Percentiles rank a stretch among this genome's conserved stretches.
phyloP scores from a whole-genome alignment of 208 protist genomes.

The Leishmania tropica region DNA sequence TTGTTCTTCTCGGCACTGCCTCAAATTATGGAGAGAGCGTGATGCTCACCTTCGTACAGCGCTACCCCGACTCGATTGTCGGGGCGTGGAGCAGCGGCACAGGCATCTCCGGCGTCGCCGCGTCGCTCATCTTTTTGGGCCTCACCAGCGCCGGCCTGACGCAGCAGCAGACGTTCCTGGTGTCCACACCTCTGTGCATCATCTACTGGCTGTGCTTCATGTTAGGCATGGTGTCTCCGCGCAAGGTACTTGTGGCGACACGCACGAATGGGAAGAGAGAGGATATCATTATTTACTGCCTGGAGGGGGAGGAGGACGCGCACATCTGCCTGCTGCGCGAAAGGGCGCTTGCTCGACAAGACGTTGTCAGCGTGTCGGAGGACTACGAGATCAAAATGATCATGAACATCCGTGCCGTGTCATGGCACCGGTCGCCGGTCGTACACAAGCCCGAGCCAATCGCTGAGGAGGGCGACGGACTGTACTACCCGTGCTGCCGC shows the following conservation, averaged over 20 bases:
- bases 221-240: constrained; percentile 63
- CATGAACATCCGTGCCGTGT: constrained; percentile 47
- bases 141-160: constrained; percentile 55
- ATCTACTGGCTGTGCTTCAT: constrained; percentile 79
- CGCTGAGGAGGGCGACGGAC: neutral
- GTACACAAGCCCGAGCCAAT: neutral
- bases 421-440: constrained; percentile 30
- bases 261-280: constrained; percentile 11
- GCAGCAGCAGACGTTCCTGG: constrained; percentile 63
- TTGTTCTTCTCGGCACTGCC: constrained; percentile 61
- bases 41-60: constrained; percentile 77
- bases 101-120: constrained; percentile 84
- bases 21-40: constrained; percentile 85
- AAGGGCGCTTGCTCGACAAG: constrained; percentile 9
- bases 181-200: constrained; percentile 61
- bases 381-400: constrained; percentile 49
- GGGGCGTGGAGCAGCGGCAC: constrained; percentile 89
- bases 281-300: constrained; percentile 32
- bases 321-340: constrained; percentile 30
- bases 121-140: constrained; percentile 76
- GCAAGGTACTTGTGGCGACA: constrained; percentile 42
- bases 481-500: neutral
- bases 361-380: constrained; percentile 17
- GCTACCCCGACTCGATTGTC: constrained; percentile 76
- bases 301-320: constrained; percentile 35